Base-by-base conservation (phyloP, 2,329 filamentous ascomycete species). In the Fusarium beomiforme region DNA sequence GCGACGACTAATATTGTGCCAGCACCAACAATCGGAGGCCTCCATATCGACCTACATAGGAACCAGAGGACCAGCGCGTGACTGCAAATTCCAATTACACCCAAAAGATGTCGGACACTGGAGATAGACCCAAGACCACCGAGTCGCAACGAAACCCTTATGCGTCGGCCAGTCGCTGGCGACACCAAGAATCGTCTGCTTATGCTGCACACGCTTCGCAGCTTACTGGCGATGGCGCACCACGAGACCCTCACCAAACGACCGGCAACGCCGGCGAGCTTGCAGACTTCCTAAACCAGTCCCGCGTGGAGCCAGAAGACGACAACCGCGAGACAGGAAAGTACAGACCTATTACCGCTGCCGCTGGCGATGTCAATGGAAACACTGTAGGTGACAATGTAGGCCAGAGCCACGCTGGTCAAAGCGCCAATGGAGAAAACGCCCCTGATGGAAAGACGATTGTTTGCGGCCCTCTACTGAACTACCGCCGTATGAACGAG, bases 401-500 rank as follows among this genome's bases (percentile, higher is more conserved):
- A 43, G 62, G 77, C 39, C 79, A 81, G 67, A 80, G 78, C 46
- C 74, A 78, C 14, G 80, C 49, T 42, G 65, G 33, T n/a, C 61
- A 66, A 47, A 64, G 57, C 13, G 50, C 60, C 19, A 42, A 58
- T 26, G 58, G 59, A 29, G 70, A 71, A 21, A 73, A 75, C 17
- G 71, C 71, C 11, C 72, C 78, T 8, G 86, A 88, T 51, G 86
- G 85, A 47, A 86, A 83, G 76, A 89, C 92, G 67, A 86, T 94
- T 31, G 84, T 92, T 17, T 91, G 89, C 73, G 93, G 93, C 1
- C 93, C 93, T 23, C 83, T 95, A 71, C 82, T 95, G 69, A 95
- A 95, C 81, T 95, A 94, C 80, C 87, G 91, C 70, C 88, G 89
- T 76, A 94, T 92, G 89, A 89, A 91, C 71, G 88, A 91, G 75